Conservation (phyloP, 129 eudicot genomes). For the Centaurea solstitialis region DNA sequence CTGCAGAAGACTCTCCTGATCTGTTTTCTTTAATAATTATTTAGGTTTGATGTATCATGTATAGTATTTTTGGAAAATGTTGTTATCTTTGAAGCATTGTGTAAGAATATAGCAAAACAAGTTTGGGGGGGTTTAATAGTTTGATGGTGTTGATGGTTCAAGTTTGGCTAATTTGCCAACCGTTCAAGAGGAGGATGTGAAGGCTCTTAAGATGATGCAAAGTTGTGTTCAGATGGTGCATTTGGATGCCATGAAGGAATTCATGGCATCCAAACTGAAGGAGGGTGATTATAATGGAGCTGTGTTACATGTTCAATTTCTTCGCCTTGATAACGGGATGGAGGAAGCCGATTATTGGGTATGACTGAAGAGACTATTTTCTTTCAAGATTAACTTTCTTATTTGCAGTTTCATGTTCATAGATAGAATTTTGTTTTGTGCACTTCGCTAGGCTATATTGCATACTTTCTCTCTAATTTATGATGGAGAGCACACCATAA, state of each 20-base stretch:
- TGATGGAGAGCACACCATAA: slow-evolving; percentile 4
- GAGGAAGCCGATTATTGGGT: slow-evolving; percentile 90
- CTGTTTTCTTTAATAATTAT: too few relatives aligned
- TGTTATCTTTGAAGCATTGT: slow-evolving; percentile 64
- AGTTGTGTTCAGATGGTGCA: slow-evolving; percentile 68
- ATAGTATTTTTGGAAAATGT: slow-evolving; percentile 72
- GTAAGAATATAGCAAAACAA: slow-evolving; percentile 66
- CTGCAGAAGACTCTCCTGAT: too few relatives aligned
- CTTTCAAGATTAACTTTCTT: slow-evolving; percentile 3
- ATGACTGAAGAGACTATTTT: slow-evolving; percentile 24
- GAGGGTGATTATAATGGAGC: slow-evolving; percentile 55
- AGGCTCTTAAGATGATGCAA: slow-evolving; percentile 55
- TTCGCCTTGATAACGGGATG: slow-evolving; percentile 65
- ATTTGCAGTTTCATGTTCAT: slow-evolving; percentile 8
- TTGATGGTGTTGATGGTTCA: slow-evolving; percentile 45
- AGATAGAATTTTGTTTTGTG: slow-evolving; percentile 1
- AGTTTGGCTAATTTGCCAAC: slow-evolving; percentile 54
- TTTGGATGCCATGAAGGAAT: slow-evolving; percentile 77
- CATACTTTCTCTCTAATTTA: slow-evolving; percentile 2
- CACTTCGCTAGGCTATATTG: neutral
- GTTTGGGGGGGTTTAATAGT: slow-evolving; percentile 33
- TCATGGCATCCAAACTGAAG: too few relatives aligned
- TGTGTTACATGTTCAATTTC: slow-evolving; percentile 72
- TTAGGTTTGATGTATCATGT: too few relatives aligned
- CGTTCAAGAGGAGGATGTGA: slow-evolving; percentile 44